Evolutionary conservation across 2,329 filamentous ascomycete species (phyloP).

Genomic region (Sclerotinia spermophila): DNA sequence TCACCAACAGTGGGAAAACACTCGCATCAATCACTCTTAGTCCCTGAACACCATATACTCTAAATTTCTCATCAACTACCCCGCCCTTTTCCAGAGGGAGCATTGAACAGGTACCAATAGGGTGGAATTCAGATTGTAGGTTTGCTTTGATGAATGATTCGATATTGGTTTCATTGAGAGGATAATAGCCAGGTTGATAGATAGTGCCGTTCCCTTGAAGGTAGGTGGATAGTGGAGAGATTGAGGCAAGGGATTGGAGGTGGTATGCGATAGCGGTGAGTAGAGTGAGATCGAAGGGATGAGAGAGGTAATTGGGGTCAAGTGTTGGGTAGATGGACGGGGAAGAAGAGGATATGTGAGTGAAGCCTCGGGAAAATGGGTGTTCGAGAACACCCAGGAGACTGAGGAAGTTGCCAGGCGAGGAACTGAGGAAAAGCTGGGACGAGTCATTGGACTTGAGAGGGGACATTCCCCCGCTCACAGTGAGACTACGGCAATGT

Average conservation of each 20-base stretch:
- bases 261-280: not conserved
- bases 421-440: not conserved
- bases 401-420: not conserved
- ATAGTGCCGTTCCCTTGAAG: not conserved
- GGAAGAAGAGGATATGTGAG: slow-evolving; percentile 45
- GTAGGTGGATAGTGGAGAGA: not conserved
- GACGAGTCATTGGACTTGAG: not conserved
- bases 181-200: not conserved
- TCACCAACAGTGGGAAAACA: slow-evolving; percentile 16
- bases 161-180: not conserved
- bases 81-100: not conserved
- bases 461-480: not conserved
- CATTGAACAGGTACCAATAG: slow-evolving; percentile 18
- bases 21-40: slow-evolving; percentile 12
- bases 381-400: slow-evolving; percentile 40
- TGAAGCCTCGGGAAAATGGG: slow-evolving; percentile 51
- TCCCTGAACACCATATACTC: slow-evolving; percentile 16
- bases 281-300: slow-evolving; percentile 40
- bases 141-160: not conserved
- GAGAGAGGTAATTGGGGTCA: slow-evolving; percentile 42
- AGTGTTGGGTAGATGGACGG: slow-evolving; percentile 39
- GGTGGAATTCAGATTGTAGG: slow-evolving; percentile 7
- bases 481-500: not conserved
- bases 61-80: slow-evolving; percentile 17
- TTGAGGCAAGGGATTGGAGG: slow-evolving; percentile 1